Evolutionary conservation across 768 basidiomycete species (phyloP), one percentile per base, ranked within the genome.

Genomic region (Guyanaporus albipodus): DNA sequence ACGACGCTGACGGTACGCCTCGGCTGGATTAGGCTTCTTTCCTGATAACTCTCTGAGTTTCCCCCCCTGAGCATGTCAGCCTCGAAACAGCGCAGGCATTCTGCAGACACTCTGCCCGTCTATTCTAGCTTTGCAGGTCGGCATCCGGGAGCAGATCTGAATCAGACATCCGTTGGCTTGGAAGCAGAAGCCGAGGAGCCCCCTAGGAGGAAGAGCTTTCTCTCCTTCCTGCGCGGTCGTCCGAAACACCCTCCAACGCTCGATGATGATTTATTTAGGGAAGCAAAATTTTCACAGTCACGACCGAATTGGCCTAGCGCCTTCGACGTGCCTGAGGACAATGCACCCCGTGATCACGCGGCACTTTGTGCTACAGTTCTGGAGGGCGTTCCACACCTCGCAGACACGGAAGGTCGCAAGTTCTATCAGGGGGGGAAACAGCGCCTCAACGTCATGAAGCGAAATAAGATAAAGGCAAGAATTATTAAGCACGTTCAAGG

Each of bases 401-500:
- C 11, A 8, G 61, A 50, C n/a, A 28, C 8, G 17, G 52, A 55
- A 22, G 64, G 59, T 35, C 55, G 52, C 27, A 63, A n/a, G 28
- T 65, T 65, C 48, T 65, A 67, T 43, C 50, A 38, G 27, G 63
- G 63, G 8, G 63, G 65, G 0, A 65, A 65, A 44, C 66, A 47
- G 22, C 66, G 56, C 27, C 45, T 63, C 33, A 52, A 14, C 31
- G 53, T 67, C 34, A 54, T 70, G 52, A 66, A 65, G 46, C 63
- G 64, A 26, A 60, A 64, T 24, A 69, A 63, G 43, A 57, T 61
- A 33, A 60, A 68, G 6, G 64, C 72, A 2, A 57, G 54, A 3
- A 73, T 77, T 29, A 61, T 69, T 26, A 70, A 66, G 38, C 75
- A 79, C 52, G 58, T 77, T 10, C 71, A 78, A 71, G 74, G 78